These are phyloP conservation scores for bread wheat (Triticum aestivum) DNA, from an alignment of 176 grass and related monocot genomes.

Conservation along the genomic window IWGSC_CS_RefSeq_v2.1 NC_057805.1:403319837-403320336, in stretches of 20 bases:
- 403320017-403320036: conserved; percentile 52
- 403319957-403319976: conserved; percentile 70
- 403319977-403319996: conserved; percentile 60
- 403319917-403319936: conserved; percentile 70
- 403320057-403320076: conserved; percentile 75
- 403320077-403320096: conserved; percentile 23
- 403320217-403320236: conserved; percentile 57
- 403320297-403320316: background rate
- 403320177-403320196: conserved; percentile 47
- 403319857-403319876: conserved; percentile 21
- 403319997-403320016: conserved; percentile 57
- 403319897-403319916: conserved; percentile 75
- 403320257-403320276: conserved; percentile 91
- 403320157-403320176: conserved; percentile 56
- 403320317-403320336: background rate
- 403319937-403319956: conserved; percentile 59
- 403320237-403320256: conserved; percentile 74
- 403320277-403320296: conserved; percentile 43
- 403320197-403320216: conserved; percentile 46
- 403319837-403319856: conserved; percentile 20
- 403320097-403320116: background rate
- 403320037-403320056: conserved; percentile 92
- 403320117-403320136: background rate
- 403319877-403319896: conserved; percentile 92
- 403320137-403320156: conserved; percentile 48